Evolutionary conservation across 768 basidiomycete genomes (phyloP), one percentile per base, ranked within the genome.

Genomic region (Tulasnella sp.): DNA sequence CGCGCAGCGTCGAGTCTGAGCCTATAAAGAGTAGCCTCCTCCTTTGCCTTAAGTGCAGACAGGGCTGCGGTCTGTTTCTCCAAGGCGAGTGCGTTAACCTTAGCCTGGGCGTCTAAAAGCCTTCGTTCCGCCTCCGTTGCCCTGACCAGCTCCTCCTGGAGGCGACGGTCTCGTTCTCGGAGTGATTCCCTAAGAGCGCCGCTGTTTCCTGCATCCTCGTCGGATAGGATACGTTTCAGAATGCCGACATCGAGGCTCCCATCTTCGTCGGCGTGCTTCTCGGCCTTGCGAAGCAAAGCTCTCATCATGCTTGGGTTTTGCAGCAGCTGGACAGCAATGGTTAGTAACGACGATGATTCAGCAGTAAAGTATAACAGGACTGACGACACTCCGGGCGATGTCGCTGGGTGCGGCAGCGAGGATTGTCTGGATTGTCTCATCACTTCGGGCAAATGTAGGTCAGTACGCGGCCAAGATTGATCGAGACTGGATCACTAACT

Each of bases 331-430:
- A 38, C 34, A 15, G 34, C 34, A 38, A n/a, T n/a, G n/a, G n/a
- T 38, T 7, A 38, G 5, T 5, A 38, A 15, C 5, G 34, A 15
- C 34, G 34, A 5, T 38, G 7, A 38, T 38, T 38, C 34, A 15
- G 5, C 7, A n/a, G n/a, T n/a, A 38, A 15, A 38, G 34, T 38
- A 5, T 5, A 15, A 15, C 34, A 15, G 34, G 34, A 38, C 34
- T 38, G 7, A 38, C 34, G 38, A 56, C 55, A 38, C 43, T 56
- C 15, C 55, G 55, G n/a, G 55, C 55, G 26, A 29, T 29, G 23
- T 56, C 55, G 30, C 42, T 56, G 8, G 55, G 55, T 47, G 55
- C 55, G 26, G 55, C 55, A 45, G 41, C 55, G 55, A 56, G 55
- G n/a, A 56, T 56, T 32, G 55, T 24, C 44, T 56, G 55, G 21